These are phyloP conservation scores for Cercophora samala DNA, from an alignment of 495 filamentous ascomycete species.

Conservation along the genomic window DNA sequence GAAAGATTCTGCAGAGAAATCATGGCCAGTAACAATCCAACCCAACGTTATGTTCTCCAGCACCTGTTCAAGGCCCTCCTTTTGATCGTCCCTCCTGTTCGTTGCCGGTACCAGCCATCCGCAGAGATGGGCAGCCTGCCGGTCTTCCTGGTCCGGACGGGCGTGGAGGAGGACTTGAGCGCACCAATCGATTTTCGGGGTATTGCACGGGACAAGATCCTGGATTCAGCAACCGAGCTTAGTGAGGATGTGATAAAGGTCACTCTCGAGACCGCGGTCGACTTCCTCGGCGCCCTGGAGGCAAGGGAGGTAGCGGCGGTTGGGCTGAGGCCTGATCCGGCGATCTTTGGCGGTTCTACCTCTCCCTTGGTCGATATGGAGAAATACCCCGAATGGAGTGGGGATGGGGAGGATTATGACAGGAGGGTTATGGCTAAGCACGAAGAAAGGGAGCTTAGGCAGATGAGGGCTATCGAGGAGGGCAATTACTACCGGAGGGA, in stretches of 20 bases:
- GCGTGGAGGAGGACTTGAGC: not conserved
- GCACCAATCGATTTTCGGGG: not conserved
- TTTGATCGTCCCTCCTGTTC: not conserved
- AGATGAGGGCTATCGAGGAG: not conserved
- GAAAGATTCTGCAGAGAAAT: not conserved
- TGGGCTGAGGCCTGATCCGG: not conserved
- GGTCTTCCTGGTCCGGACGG: not conserved
- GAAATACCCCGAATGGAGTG: too few species aligned
- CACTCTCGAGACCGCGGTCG: not conserved
- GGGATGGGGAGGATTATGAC: not conserved
- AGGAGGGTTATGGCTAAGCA: not conserved
- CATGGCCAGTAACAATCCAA: not conserved
- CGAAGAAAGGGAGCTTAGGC: not conserved
- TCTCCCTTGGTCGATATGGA: too few species aligned
- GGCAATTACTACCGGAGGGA: not conserved
- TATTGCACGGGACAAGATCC: not conserved
- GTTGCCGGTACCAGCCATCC: not conserved
- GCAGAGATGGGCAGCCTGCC: not conserved
- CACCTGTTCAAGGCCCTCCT: not conserved
- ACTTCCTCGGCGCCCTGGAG: not conserved
- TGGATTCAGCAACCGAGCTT: not conserved
- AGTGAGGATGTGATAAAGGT: not conserved
- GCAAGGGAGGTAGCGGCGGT: not conserved
- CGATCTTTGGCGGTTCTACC: too few species aligned
- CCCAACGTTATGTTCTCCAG: not conserved